A percentile compares a stretch with the other conserved stretches of the same genome.
phyloP scores from a whole-genome alignment of 805 yeast species.

The Blastobotrys robertii region DNA sequence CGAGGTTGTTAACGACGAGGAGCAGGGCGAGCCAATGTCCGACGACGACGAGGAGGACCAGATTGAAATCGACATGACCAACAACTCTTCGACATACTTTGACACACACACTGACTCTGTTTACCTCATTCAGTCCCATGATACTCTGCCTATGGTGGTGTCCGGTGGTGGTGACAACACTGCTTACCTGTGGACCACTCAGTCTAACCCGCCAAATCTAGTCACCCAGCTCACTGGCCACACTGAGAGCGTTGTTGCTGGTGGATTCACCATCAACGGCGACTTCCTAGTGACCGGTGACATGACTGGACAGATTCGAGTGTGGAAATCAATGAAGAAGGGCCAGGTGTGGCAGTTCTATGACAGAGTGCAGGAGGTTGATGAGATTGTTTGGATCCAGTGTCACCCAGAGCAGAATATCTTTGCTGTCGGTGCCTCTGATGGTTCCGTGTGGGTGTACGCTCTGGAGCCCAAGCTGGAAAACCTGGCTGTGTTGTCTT shows the following conservation, averaged over 20 bases:
- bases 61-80: conserved; percentile 76
- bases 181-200: conserved; percentile 89
- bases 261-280: conserved; percentile 80
- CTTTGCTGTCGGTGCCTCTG: conserved; percentile 86
- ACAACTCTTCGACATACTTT: conserved; percentile 82
- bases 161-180: conserved; percentile 93
- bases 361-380: conserved; percentile 73
- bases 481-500: conserved; percentile 32
- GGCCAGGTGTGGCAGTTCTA: conserved; percentile 76
- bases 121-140: conserved; percentile 74
- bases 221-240: conserved; percentile 73
- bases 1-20: conserved; percentile 15
- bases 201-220: conserved; percentile 70
- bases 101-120: conserved; percentile 82
- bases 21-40: conserved; percentile 16
- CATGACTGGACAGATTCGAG: conserved; percentile 80
- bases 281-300: conserved; percentile 78
- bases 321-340: conserved; percentile 59
- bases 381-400: conserved; percentile 77
- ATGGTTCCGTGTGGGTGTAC: conserved; percentile 93
- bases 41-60: conserved; percentile 39
- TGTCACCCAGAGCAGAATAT: conserved; percentile 67
- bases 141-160: conserved; percentile 70
- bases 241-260: conserved; percentile 78
- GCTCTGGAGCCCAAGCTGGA: conserved; percentile 58